phyloP scores from a whole-genome alignment of 2,329 filamentous ascomycete genomes.

The Colletotrichum filicis region DNA sequence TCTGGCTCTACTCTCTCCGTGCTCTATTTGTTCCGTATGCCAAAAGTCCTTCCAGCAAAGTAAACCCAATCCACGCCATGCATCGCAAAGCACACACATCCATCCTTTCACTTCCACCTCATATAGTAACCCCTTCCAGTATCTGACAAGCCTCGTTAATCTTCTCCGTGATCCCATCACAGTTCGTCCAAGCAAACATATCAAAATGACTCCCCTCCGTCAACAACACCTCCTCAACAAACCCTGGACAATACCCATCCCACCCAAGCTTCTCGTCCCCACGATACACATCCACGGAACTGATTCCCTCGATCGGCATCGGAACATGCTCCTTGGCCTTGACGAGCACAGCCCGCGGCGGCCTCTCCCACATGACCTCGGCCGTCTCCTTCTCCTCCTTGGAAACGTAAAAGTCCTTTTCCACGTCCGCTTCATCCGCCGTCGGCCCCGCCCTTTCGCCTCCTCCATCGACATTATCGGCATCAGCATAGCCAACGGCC shows the following conservation, averaged over 20 bases:
- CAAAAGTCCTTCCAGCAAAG: not conserved
- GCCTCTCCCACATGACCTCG: slow-evolving; percentile 37
- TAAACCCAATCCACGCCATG: not conserved
- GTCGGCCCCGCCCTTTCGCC: not conserved
- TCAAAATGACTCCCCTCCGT: slow-evolving; percentile 64
- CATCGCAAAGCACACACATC: not conserved
- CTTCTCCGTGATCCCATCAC: slow-evolving; percentile 41
- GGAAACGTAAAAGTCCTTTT: slow-evolving; percentile 13
- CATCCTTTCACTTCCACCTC: not conserved
- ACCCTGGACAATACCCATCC: slow-evolving; percentile 55
- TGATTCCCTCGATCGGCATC: slow-evolving; percentile 40
- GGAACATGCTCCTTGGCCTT: slow-evolving; percentile 55
- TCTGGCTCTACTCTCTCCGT: not conserved
- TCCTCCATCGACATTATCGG: not conserved
- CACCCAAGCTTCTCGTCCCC: slow-evolving; percentile 58
- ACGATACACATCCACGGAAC: slow-evolving; percentile 56
- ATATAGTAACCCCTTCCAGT: not conserved
- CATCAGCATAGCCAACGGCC: not conserved
- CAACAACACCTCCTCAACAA: slow-evolving; percentile 58
- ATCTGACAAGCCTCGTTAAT: slow-evolving; percentile 42
- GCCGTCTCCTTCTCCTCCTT: slow-evolving; percentile 28
- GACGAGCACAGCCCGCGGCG: slow-evolving; percentile 57
- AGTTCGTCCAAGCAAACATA: slow-evolving; percentile 49
- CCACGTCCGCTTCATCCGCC: not conserved
- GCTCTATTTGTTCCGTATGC: not conserved